These are phyloP conservation scores for Phytophthora idaei DNA, from an alignment of 352 stramenopile species.

Conservation along the genomic window DNA sequence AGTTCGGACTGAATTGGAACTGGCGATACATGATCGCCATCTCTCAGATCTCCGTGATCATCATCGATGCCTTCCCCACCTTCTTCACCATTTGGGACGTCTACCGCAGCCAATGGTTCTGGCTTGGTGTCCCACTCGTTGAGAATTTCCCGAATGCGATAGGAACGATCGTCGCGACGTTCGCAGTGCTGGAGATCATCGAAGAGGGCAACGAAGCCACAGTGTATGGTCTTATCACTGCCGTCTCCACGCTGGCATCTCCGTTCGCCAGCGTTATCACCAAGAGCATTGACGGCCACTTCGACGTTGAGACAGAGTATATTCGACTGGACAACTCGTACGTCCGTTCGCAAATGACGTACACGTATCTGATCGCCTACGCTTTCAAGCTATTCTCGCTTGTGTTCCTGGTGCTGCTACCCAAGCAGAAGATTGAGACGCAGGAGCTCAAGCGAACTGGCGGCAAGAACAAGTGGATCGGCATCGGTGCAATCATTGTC, in stretches of 20 bases:
- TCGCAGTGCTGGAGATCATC: constrained; percentile 41
- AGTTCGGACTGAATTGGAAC: constrained; percentile 40
- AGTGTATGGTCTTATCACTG: constrained; percentile 44
- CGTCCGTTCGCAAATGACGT: constrained; percentile 38
- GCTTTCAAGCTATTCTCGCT: constrained; percentile 37
- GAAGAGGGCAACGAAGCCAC: constrained; percentile 44
- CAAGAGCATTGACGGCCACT: constrained; percentile 33
- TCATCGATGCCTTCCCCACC: constrained; percentile 36
- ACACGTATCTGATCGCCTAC: constrained; percentile 42
- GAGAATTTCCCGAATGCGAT: constrained; percentile 36
- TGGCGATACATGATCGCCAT: constrained; percentile 37
- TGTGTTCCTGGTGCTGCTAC: constrained; percentile 35
- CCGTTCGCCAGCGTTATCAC: constrained; percentile 41
- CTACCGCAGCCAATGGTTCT: constrained; percentile 34
- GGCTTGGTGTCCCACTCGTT: constrained; percentile 15
- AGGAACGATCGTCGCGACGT: constrained; percentile 35
- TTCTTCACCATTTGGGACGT: constrained; percentile 40
- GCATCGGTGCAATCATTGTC: constrained; percentile 28
- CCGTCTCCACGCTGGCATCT: constrained; percentile 31
- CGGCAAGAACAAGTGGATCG: constrained; percentile 32
- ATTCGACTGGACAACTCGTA: constrained; percentile 36
- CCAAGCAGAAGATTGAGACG: constrained; percentile 30
- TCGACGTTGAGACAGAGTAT: constrained; percentile 28
- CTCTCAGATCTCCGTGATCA: constrained; percentile 33
- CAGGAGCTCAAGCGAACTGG: constrained; percentile 32